Conservation (phyloP, 345 rosid species). For the Fremontodendron californicum region DNA sequence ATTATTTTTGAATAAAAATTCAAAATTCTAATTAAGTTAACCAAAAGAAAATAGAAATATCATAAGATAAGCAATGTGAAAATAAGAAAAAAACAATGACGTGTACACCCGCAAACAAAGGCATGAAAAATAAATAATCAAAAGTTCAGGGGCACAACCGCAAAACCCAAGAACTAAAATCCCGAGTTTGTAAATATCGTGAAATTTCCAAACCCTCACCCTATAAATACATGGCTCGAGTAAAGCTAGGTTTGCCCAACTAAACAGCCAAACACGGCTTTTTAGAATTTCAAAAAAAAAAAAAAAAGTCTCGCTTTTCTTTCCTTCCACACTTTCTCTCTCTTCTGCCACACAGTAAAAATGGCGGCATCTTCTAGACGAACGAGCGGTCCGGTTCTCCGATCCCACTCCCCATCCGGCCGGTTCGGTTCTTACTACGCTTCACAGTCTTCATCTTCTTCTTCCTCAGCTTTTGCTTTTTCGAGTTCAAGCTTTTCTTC, state of each 20-base stretch:
- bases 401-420: slow-evolving; percentile 42
- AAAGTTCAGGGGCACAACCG: not conserved
- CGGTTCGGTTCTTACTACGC: slow-evolving; percentile 27
- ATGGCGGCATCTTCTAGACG: slow-evolving; percentile 59
- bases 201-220: not conserved
- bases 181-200: slow-evolving; percentile 13
- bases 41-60: no score
- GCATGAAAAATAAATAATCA: not conserved
- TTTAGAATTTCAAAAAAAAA: not conserved
- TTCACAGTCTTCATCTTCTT: slow-evolving; percentile 21
- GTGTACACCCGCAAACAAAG: not conserved
- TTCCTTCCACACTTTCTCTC: slow-evolving; percentile 5
- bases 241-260: slow-evolving; percentile 49
- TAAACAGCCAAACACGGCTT: slow-evolving; percentile 26
- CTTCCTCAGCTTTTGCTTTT: slow-evolving; percentile 45
- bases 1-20: no score
- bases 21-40: no score
- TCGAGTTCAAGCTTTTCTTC: slow-evolving; percentile 48
- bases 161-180: not conserved
- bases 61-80: not conserved
- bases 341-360: not conserved
- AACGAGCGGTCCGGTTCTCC: slow-evolving; percentile 32
- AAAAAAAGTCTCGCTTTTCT: not conserved
- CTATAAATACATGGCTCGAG: slow-evolving; percentile 51
- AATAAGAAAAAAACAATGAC: not conserved